A percentile compares a stretch with the other conserved stretches of the same genome.
Conservation (phyloP, 2,329 filamentous ascomycete species). For the Monosporascus sp. region DNA sequence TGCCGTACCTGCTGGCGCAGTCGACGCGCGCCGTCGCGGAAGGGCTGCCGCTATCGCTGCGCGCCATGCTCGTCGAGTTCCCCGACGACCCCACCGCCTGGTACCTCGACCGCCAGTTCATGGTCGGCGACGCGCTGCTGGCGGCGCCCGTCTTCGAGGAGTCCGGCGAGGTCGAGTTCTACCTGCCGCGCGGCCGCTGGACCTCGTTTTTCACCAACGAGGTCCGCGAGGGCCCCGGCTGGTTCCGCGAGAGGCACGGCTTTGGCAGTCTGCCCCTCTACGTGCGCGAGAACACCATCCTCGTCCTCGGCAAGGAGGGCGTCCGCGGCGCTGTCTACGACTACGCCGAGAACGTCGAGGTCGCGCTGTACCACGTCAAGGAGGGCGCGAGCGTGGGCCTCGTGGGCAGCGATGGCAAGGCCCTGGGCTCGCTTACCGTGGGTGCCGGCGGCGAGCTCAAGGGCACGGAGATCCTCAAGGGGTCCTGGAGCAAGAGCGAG, state of each 20-base stretch:
- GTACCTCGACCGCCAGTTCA: conserved; percentile 66
- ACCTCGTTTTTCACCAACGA: conserved; percentile 45
- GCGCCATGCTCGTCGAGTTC: conserved; percentile 66
- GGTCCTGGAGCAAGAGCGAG: conserved; percentile 21
- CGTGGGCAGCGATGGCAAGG: conserved; percentile 38
- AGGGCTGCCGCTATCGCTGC: conserved; percentile 57
- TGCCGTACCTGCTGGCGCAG: conserved; percentile 48
- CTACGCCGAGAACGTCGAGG: conserved; percentile 42
- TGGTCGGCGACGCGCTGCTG: conserved; percentile 62
- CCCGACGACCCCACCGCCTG: conserved; percentile 65
- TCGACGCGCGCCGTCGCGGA: conserved; percentile 35
- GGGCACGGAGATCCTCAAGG: conserved; percentile 35
- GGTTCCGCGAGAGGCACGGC: conserved; percentile 56
- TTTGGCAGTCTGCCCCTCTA: conserved; percentile 57
- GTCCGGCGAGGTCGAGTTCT: conserved; percentile 60
- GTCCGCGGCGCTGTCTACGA: conserved; percentile 41
- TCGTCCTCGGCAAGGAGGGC: conserved; percentile 39
- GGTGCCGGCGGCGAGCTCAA: conserved; percentile 34
- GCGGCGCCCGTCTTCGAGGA: conserved; percentile 66
- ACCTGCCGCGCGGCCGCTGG: conserved; percentile 49
- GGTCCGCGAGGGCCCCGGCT: conserved; percentile 45
- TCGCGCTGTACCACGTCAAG: conserved; percentile 39
- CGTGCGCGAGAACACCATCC: conserved; percentile 48
- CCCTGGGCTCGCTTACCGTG: conserved; percentile 35
- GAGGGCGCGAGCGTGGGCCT: conserved; percentile 37